phyloP scores from a whole-genome alignment of 164 flowering plant genomes.

The Stephania yunnanensis region DNA sequence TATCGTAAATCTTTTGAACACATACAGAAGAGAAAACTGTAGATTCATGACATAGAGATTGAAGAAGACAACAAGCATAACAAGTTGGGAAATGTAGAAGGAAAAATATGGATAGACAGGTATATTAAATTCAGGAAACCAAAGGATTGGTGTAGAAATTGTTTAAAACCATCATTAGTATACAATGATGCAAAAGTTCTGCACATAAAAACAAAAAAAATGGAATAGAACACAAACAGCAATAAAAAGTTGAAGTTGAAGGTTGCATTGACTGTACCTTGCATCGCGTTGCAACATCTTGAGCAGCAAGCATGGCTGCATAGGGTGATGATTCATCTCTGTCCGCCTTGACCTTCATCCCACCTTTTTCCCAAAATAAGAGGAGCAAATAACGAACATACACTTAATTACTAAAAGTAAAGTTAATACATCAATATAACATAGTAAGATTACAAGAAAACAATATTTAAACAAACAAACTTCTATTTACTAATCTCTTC shows the following conservation, averaged over 20 bases:
- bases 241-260: neutral
- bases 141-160: neutral
- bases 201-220: neutral
- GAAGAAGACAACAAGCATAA: neutral
- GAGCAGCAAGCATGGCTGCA: constrained; percentile 96
- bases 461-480: too few relatives aligned
- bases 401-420: too few relatives aligned
- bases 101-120: neutral
- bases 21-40: neutral
- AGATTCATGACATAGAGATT: neutral
- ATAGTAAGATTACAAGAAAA: neutral
- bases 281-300: constrained; percentile 82
- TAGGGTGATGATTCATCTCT: constrained; percentile 90
- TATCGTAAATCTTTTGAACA: constrained; percentile 36
- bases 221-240: neutral
- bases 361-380: constrained; percentile 37
- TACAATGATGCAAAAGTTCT: neutral
- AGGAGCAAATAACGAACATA: neutral
- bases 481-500: too few relatives aligned
- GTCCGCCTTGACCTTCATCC: constrained; percentile 93
- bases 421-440: neutral
- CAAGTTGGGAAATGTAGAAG: neutral
- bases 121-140: neutral
- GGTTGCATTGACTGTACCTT: constrained; percentile 34
- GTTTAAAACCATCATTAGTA: neutral